Evolutionary conservation across 2,329 filamentous ascomycete genomes (phyloP).

Genomic region (Graphilbum fragrans): DNA sequence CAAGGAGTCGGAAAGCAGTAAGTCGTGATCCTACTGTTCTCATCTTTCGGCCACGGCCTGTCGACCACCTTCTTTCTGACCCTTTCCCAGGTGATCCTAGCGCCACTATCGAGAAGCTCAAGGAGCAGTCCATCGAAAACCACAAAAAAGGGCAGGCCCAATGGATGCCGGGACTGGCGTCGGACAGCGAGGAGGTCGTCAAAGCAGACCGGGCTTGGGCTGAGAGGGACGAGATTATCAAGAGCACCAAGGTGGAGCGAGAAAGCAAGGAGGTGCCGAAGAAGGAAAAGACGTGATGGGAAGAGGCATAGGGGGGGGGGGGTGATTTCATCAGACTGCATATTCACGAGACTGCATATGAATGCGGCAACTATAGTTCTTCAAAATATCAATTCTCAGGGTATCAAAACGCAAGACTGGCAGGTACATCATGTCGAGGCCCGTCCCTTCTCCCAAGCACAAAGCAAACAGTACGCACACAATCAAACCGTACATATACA

Average conservation of each 20-base stretch:
- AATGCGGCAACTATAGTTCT: too few species aligned
- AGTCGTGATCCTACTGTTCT: neutral
- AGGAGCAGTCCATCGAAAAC: slow-evolving; percentile 51
- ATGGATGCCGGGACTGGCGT: slow-evolving; percentile 69
- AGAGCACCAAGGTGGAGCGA: slow-evolving; percentile 16
- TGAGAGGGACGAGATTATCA: neutral
- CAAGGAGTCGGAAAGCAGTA: neutral
- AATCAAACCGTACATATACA: too few species aligned
- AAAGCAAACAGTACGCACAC: too few species aligned
- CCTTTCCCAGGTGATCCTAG: slow-evolving; percentile 13
- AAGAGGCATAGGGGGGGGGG: slow-evolving; percentile 21
- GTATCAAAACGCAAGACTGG: too few species aligned
- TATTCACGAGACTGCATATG: too few species aligned
- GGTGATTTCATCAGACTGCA: too few species aligned
- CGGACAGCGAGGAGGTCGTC: slow-evolving; percentile 67
- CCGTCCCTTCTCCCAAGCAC: too few species aligned
- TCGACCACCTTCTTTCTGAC: neutral
- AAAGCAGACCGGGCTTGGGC: slow-evolving; percentile 44
- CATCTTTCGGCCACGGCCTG: neutral
- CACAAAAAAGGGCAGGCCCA: slow-evolving; percentile 56
- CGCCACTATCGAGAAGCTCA: slow-evolving; percentile 41
- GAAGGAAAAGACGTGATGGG: slow-evolving; percentile 20
- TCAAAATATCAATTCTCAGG: too few species aligned
- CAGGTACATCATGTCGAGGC: too few species aligned
- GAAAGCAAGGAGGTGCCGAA: slow-evolving; percentile 15